Percentiles rank a stretch among this genome's conserved stretches.
phyloP scores from a whole-genome alignment of 2,329 filamentous ascomycete genomes.

The Hymenoscyphus infarciens region DNA sequence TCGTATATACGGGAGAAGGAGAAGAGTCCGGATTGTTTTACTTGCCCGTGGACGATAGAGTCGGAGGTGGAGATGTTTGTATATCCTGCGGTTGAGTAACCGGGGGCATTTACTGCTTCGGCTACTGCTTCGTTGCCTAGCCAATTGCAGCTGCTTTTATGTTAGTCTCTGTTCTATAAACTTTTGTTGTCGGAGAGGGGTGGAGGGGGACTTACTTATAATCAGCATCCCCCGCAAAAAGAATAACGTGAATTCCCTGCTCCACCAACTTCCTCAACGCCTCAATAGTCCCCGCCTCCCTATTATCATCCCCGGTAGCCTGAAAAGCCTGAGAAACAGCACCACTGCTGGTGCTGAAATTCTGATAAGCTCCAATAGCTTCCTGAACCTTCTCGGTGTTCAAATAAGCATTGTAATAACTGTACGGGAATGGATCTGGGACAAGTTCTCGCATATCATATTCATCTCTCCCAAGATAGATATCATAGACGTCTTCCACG shows the following conservation, averaged over 20 bases:
- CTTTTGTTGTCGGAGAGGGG: slow-evolving; percentile 24
- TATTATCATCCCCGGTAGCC: slow-evolving; percentile 47
- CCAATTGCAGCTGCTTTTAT: slow-evolving; percentile 60
- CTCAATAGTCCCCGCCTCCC: slow-evolving; percentile 45
- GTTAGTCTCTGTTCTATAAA: slow-evolving; percentile 34
- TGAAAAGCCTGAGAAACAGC: slow-evolving; percentile 44
- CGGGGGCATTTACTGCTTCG: slow-evolving; percentile 48
- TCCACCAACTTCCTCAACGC: slow-evolving; percentile 55
- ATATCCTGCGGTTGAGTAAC: slow-evolving; percentile 62
- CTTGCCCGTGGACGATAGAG: slow-evolving; percentile 61
- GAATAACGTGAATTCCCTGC: slow-evolving; percentile 62
- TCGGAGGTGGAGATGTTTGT: slow-evolving; percentile 64
- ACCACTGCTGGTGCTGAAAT: slow-evolving; percentile 49
- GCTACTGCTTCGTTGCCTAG: slow-evolving; percentile 68
- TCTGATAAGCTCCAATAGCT: slow-evolving; percentile 58
- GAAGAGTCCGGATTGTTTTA: slow-evolving; percentile 71
- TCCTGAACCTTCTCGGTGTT: slow-evolving; percentile 51
- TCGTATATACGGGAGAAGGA: slow-evolving; percentile 64
- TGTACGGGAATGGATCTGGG: slow-evolving; percentile 56
- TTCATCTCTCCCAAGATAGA: slow-evolving; percentile 51
- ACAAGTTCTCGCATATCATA: slow-evolving; percentile 56
- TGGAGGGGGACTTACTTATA: slow-evolving; percentile 42
- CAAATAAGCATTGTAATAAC: slow-evolving; percentile 54
- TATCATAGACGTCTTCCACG: slow-evolving; percentile 51
- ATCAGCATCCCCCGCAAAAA: slow-evolving; percentile 55